A percentile compares a stretch with the other conserved stretches of the same genome.
phyloP scores from a whole-genome alignment of 1,284 basidiomycete species.

The Xerocomus cyaneibrunnescens region DNA sequence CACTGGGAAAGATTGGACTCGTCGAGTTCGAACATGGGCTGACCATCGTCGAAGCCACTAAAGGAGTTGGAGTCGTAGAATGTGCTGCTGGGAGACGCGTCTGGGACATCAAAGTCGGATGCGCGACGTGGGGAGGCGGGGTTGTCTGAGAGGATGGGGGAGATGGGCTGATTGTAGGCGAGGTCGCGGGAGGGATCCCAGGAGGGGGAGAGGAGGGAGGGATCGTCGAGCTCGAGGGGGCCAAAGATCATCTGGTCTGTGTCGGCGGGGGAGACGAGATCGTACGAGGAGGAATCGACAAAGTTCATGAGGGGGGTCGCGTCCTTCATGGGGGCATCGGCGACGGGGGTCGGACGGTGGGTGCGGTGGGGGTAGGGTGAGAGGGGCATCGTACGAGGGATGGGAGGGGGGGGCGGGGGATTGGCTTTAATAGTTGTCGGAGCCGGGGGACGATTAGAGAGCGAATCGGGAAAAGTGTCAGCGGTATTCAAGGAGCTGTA shows the following conservation, averaged over 20 bases:
- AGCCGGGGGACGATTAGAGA: conserved; percentile 27
- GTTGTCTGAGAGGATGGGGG: conserved; percentile 35
- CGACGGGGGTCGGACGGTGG: conserved; percentile 21
- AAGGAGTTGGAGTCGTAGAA: conserved; percentile 33
- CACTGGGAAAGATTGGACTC: conserved; percentile 50
- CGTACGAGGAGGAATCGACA: conserved; percentile 39
- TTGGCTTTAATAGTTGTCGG: conserved; percentile 35
- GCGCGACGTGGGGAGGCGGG: conserved; percentile 29
- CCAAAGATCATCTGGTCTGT: conserved; percentile 59
- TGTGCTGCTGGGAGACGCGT: conserved; percentile 34
- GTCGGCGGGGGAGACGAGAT: conserved; percentile 40
- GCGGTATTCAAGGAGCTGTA: conserved; percentile 18
- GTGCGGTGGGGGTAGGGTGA: conserved; percentile 37
- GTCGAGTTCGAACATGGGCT: conserved; percentile 43
- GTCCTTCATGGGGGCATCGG: conserved; percentile 44
- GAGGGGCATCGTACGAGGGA: conserved; percentile 40
- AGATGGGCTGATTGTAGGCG: conserved; percentile 37
- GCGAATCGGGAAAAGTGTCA: conserved; percentile 27
- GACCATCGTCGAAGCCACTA: conserved; percentile 29
- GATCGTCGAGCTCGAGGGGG: conserved; percentile 63
- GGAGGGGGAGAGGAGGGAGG: conserved; percentile 38
- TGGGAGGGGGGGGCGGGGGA: conserved; percentile 22
- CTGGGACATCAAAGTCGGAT: conserved; percentile 38
- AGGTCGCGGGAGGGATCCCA: conserved; percentile 49
- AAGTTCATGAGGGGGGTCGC: conserved; percentile 44